Percentiles rank a stretch among this genome's conserved stretches.
Evolutionary conservation across 108 stramenopile species (phyloP).

Genomic region (Mediolabrus comicus): DNA sequence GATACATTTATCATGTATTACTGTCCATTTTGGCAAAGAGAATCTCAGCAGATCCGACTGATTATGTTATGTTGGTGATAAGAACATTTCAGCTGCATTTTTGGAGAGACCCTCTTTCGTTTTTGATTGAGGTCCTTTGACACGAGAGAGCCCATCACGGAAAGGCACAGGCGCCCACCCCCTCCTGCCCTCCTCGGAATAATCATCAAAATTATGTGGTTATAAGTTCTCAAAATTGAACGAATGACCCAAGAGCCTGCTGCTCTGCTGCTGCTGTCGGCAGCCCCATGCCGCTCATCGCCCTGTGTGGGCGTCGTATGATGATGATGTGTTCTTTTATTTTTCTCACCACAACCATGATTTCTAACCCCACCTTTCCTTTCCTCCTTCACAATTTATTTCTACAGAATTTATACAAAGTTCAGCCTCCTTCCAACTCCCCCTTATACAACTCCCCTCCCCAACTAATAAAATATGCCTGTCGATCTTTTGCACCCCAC

Average conservation of each 20-base stretch:
- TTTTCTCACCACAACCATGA: not conserved
- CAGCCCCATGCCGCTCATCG: too few relatives aligned
- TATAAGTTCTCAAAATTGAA: too few relatives aligned
- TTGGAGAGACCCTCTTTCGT: not conserved
- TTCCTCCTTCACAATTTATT: not conserved
- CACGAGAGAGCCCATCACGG: not conserved
- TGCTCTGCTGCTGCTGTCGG: too few relatives aligned
- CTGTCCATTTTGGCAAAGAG: too few relatives aligned
- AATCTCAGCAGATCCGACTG: too few relatives aligned
- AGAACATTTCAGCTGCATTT: not conserved
- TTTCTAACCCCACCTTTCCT: not conserved
- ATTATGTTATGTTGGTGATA: not conserved
- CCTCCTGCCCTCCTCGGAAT: not conserved
- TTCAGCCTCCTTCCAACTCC: not conserved
- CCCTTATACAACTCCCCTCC: conserved; percentile 4
- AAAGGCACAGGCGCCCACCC: not conserved
- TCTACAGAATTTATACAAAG: not conserved
- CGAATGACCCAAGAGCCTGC: too few relatives aligned
- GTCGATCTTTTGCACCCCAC: conserved; percentile 95
- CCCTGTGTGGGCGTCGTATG: too few relatives aligned
- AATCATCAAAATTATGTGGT: too few relatives aligned
- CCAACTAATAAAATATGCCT: conserved; percentile 83
- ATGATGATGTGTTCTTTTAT: too few relatives aligned
- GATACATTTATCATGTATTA: too few relatives aligned
- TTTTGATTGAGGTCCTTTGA: not conserved